Percentiles rank a stretch among this genome's conserved stretches.
These are phyloP conservation scores for Fibroporia radiculosa DNA, from an alignment of 768 basidiomycete genomes.

Conservation along the genomic window DNA sequence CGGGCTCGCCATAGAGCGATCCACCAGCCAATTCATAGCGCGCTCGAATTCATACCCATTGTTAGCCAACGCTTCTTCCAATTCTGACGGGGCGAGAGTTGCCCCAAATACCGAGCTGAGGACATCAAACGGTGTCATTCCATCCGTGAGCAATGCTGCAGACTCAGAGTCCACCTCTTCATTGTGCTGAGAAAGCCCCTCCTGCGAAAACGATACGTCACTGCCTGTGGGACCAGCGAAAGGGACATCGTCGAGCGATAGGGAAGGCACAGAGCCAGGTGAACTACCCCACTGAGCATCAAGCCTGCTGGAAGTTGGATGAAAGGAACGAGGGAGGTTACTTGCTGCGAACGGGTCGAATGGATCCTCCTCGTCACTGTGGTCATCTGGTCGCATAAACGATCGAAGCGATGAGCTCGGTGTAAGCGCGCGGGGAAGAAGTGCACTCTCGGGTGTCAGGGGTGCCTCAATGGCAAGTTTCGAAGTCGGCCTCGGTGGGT, in stretches of 20 bases:
- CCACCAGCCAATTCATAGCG: conserved; percentile 92
- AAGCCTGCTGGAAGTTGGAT: conserved; percentile 52
- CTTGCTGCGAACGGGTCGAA: conserved; percentile 69
- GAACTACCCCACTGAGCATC: conserved; percentile 51
- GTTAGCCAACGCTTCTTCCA: conserved; percentile 85
- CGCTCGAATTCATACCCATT: conserved; percentile 94
- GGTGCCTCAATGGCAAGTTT: conserved; percentile 92
- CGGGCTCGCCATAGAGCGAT: conserved; percentile 51
- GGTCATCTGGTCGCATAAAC: conserved; percentile 49
- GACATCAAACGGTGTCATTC: conserved; percentile 98
- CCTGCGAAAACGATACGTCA: conserved; percentile 1
- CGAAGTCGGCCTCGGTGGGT: conserved; percentile 57
- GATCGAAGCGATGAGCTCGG: conserved; percentile 66
- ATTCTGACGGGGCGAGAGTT: conserved; percentile 79
- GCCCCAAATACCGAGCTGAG: conserved; percentile 91
- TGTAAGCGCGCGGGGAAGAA: conserved; percentile 47
- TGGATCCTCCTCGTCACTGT: conserved; percentile 75
- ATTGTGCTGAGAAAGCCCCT: conserved; percentile 7
- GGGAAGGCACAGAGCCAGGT: conserved; percentile 41
- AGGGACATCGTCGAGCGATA: conserved; percentile 44
- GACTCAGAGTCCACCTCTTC: conserved; percentile 41
- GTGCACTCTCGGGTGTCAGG: conserved; percentile 62
- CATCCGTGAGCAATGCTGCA: conserved; percentile 64
- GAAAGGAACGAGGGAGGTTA: conserved; percentile 46
- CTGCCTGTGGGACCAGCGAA: conserved; percentile 5